These are phyloP conservation scores for Penicillium sp. DNA, from an alignment of 2,329 filamentous ascomycete species.

Conservation along the genomic window DNA sequence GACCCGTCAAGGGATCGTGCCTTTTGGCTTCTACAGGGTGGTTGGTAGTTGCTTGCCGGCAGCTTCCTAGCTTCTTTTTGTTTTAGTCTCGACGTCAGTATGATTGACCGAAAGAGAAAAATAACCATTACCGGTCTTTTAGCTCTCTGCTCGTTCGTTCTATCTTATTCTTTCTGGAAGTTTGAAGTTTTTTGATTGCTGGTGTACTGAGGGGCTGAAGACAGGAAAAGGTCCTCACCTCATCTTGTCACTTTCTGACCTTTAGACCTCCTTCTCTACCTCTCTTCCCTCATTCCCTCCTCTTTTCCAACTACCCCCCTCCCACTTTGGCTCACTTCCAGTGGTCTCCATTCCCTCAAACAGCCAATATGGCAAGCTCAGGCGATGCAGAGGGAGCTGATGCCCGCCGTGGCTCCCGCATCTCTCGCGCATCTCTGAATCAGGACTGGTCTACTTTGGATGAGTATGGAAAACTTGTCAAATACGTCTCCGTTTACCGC, in stretches of 20 bases:
- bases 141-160: not conserved
- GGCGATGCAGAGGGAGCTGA: constrained; percentile 14
- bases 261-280: not conserved
- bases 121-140: not conserved
- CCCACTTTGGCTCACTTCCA: not conserved
- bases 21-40: not conserved
- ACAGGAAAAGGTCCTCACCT: not conserved
- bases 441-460: constrained; percentile 43
- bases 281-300: not conserved
- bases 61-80: constrained; percentile 10
- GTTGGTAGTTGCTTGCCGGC: constrained; percentile 5
- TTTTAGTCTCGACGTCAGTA: constrained; percentile 30
- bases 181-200: not conserved
- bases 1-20: constrained; percentile 9
- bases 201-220: not conserved
- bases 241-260: not conserved
- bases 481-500: constrained; percentile 63
- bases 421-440: constrained; percentile 35
- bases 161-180: not conserved
- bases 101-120: constrained; percentile 20
- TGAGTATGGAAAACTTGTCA: constrained; percentile 63
- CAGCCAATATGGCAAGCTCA: constrained; percentile 23
- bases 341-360: not conserved
- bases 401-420: constrained; percentile 29
- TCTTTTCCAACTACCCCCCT: not conserved